phyloP scores from a whole-genome alignment of 2,329 filamentous ascomycete genomes.

The Sclerotinia trifoliorum region DNA sequence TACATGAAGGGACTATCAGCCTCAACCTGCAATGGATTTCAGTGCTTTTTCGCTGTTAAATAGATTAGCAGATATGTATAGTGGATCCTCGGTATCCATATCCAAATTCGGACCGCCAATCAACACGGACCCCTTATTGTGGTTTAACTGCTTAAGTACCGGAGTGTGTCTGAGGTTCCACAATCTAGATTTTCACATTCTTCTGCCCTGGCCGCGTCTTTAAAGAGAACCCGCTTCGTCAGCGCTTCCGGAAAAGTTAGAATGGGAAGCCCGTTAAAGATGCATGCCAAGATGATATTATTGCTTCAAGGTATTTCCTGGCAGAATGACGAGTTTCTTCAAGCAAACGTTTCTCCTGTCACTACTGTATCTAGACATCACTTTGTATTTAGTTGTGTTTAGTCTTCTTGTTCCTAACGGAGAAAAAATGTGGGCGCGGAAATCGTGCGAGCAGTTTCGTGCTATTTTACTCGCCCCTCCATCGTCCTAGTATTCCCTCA shows the following conservation, averaged over 20 bases:
- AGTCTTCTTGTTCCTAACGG: no score
- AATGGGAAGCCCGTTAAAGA: neutral
- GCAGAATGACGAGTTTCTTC: neutral
- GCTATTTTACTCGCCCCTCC: neutral
- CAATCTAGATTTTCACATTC: neutral
- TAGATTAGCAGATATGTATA: neutral
- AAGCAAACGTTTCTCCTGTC: neutral
- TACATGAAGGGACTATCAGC: neutral
- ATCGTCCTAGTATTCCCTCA: neutral
- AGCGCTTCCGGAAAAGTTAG: neutral
- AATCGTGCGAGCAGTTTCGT: neutral
- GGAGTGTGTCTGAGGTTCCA: neutral
- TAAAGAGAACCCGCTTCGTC: neutral
- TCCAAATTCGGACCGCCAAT: neutral
- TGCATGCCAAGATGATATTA: neutral
- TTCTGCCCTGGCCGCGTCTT: neutral
- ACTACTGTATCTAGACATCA: neutral
- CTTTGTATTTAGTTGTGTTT: neutral
- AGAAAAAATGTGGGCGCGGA: no score
- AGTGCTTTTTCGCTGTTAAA: neutral
- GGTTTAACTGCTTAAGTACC: conserved; percentile 2
- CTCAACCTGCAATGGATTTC: neutral
- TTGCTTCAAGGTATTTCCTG: neutral
- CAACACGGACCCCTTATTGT: neutral
- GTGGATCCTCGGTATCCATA: neutral